phyloP scores from a whole-genome alignment of 805 yeast genomes.

The Cyberlindnera americana region DNA sequence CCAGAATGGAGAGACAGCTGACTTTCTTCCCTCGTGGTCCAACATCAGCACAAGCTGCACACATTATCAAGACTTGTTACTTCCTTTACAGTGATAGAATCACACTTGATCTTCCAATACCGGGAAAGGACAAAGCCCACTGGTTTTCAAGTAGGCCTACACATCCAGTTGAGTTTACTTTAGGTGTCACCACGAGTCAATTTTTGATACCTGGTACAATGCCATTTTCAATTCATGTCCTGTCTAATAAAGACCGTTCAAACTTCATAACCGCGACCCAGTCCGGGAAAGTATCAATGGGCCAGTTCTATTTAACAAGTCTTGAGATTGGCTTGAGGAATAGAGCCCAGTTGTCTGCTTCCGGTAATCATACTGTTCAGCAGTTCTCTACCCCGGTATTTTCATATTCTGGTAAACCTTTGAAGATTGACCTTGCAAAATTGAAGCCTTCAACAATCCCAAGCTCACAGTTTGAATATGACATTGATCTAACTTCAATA shows the following conservation, averaged over 20 bases:
- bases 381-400: neutral
- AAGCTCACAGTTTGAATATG: conserved; percentile 5
- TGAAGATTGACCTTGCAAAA: conserved; percentile 4
- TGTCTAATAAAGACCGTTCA: conserved; percentile 7
- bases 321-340: conserved; percentile 2
- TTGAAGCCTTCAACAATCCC: conserved; percentile 1
- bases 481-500: neutral
- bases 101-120: conserved; percentile 1
- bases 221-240: conserved; percentile 9
- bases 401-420: neutral
- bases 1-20: conserved; percentile 9
- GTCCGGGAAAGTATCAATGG: conserved; percentile 1
- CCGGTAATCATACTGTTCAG: neutral
- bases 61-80: conserved; percentile 6
- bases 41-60: conserved; percentile 2
- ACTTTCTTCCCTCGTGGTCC: conserved; percentile 11
- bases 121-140: neutral
- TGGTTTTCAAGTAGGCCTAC: conserved; percentile 2
- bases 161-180: neutral
- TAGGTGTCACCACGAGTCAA: conserved; percentile 11
- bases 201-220: conserved; percentile 10
- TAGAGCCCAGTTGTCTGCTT: neutral
- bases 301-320: neutral
- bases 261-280: conserved; percentile 7
- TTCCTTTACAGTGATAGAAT: conserved; percentile 1